A percentile compares a stretch with the other conserved stretches of the same genome.
These are phyloP conservation scores for Salix udensis DNA, from an alignment of 345 rosid genomes.

Conservation along the genomic window DNA sequence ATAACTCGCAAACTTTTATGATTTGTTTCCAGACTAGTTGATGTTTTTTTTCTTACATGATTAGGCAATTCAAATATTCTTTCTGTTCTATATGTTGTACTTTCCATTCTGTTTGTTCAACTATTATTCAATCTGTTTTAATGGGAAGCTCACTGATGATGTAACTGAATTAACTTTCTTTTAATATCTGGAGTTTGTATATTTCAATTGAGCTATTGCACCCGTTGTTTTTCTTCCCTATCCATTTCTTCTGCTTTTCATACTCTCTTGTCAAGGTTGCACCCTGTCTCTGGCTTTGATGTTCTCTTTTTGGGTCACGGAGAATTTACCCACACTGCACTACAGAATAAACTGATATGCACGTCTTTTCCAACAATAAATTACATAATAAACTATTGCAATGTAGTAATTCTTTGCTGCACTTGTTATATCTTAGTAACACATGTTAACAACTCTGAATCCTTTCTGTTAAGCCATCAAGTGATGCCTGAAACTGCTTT, in stretches of 20 bases:
- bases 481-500: neutral
- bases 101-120: neutral
- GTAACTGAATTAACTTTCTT: too few species aligned
- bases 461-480: neutral
- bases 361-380: neutral
- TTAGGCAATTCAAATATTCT: neutral
- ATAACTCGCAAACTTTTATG: too few species aligned
- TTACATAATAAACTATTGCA: neutral
- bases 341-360: neutral
- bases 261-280: neutral
- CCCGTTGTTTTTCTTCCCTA: neutral
- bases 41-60: neutral
- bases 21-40: neutral
- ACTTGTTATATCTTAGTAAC: neutral
- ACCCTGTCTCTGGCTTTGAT: neutral
- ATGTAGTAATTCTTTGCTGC: neutral
- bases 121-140: neutral
- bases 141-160: too few species aligned
- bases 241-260: neutral
- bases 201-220: too few species aligned
- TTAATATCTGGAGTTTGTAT: too few species aligned
- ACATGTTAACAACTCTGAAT: neutral
- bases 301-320: neutral
- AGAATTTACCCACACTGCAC: neutral
- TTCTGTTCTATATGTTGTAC: neutral